Base-by-base conservation (phyloP, 495 filamentous ascomycete genomes). In the Talaromyces stipitatus region DNA sequence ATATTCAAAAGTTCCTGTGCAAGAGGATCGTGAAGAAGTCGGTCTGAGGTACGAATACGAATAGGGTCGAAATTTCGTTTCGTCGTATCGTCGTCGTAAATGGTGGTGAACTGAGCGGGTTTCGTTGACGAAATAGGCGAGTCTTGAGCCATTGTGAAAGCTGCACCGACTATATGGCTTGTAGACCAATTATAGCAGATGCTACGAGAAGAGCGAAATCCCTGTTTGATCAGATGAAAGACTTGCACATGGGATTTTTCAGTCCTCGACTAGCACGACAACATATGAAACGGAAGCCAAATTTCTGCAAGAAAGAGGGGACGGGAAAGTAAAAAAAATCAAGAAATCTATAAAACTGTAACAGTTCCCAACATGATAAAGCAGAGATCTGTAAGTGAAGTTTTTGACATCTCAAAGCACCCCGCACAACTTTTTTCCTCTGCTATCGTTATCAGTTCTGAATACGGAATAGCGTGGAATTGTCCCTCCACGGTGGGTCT, bases 1-100 rank as follows among this genome's bases (percentile, higher is more conserved):
- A 72, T 66, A 16, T 72, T 74, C 41, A 77, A 63, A 3, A 78
- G 23, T 16, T 59, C 58, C 36, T 69, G 65, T 30, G 74, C 71
- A 7, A 76, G 61, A 12, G 74, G 70, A 53, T 71, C 60, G 53
- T 74, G 64, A 50, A 78, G 56, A 20, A 74, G 64, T 2, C 69
- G 36, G 26, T 55, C 54, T 16, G 54, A 24, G 9, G 73, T 71
- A 27, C 65, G 63, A 41, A 76, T 60, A 36, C 61, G 66, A 52
- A 78, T 59, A 12, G 71, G 69, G 26, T 76, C 72, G 59, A 71
- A 72, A 48, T 64, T 67, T 23, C 61, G 61, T 23, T 66, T 66
- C n/a, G 56, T 14, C 27, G 48, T 43, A 4, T 59, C 30, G 12
- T 62, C 62, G 24, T 71, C 67, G 54, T 69, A 78, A 36, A 72